Evolutionary conservation across 202 grass and related monocot genomes (phyloP).

Genomic region (Schoenoplectus tabernaemontani): DNA sequence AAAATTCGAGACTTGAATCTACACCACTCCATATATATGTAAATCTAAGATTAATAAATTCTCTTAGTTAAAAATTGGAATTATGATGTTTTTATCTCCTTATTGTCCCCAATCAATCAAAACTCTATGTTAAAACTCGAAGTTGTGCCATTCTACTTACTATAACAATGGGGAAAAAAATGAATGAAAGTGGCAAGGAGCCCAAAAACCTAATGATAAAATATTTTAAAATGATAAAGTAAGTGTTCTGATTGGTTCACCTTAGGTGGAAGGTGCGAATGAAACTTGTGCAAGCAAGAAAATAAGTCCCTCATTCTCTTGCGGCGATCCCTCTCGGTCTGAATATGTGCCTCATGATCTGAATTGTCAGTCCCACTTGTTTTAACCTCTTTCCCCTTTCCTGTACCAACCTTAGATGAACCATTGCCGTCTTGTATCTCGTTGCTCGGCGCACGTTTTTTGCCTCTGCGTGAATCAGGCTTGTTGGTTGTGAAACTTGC

Average conservation of each 20-base stretch:
- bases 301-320: constrained; percentile 68
- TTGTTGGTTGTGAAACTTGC: background rate
- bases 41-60: too few species aligned
- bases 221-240: background rate
- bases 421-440: background rate
- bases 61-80: too few species aligned
- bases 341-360: constrained; percentile 35
- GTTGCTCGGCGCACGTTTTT: background rate
- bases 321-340: constrained; percentile 47
- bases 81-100: too few species aligned
- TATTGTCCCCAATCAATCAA: too few species aligned
- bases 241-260: constrained; percentile 16
- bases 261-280: constrained; percentile 45
- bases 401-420: background rate
- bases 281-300: constrained; percentile 35
- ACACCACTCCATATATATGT: too few species aligned
- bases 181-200: background rate
- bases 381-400: background rate
- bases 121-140: too few species aligned
- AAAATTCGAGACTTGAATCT: too few species aligned
- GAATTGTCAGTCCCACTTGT: background rate
- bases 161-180: background rate
- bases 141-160: too few species aligned
- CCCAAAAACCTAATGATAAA: background rate
- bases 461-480: constrained; percentile 1